A percentile compares a stretch with the other conserved stretches of the same genome.
Conservation (phyloP, 352 stramenopile species). For the Phytopythium helicoides region DNA sequence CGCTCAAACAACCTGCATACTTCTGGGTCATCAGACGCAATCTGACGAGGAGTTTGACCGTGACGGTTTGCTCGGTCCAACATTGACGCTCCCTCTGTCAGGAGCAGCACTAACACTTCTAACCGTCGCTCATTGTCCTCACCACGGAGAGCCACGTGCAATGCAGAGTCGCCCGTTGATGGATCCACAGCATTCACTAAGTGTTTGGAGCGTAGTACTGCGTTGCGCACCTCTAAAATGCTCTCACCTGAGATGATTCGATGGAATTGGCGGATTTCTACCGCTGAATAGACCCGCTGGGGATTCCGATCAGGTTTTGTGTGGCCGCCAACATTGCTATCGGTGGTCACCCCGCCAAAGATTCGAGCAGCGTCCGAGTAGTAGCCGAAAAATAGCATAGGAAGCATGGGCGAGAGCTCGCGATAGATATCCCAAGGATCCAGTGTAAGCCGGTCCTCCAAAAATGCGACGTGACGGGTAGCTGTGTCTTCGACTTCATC, state of each 20-base stretch:
- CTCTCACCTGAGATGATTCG: constrained; percentile 38
- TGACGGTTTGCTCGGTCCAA: constrained; percentile 46
- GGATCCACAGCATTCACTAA: constrained; percentile 57
- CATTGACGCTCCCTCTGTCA: constrained; percentile 55
- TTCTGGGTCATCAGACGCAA: constrained; percentile 25
- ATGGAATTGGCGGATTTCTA: constrained; percentile 47
- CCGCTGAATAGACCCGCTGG: constrained; percentile 15
- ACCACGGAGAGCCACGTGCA: constrained; percentile 51
- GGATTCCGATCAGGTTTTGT: not conserved
- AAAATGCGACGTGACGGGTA: constrained; percentile 17
- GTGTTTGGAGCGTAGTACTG: constrained; percentile 42
- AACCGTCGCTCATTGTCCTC: constrained; percentile 46
- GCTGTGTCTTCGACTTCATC: not conserved
- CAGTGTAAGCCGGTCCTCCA: constrained; percentile 52
- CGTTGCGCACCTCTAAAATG: constrained; percentile 51
- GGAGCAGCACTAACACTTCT: constrained; percentile 41
- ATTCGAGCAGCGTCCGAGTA: constrained; percentile 55
- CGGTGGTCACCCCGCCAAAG: constrained; percentile 35
- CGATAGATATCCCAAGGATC: constrained; percentile 59
- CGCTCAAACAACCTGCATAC: constrained; percentile 26
- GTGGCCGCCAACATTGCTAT: constrained; percentile 2
- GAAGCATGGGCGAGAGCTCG: constrained; percentile 48
- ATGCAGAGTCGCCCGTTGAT: constrained; percentile 46
- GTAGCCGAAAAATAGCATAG: constrained; percentile 61
- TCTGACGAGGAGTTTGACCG: constrained; percentile 45